Base-by-base conservation (phyloP, 2,329 filamentous ascomycete species). In the Atkinsonella hypoxylon region DNA sequence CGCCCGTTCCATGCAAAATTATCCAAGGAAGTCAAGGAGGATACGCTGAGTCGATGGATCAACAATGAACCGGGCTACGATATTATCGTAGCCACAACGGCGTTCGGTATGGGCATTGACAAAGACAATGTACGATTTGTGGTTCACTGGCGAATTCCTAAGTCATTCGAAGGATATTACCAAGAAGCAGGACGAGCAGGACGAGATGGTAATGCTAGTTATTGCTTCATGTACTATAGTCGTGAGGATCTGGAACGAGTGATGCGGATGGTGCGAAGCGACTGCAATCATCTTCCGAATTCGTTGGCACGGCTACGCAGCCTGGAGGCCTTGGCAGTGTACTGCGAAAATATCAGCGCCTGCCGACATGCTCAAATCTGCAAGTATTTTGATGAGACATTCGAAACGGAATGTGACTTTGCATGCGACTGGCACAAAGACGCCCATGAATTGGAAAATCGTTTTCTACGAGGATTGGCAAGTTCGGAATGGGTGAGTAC, bases 81-180 rank as follows among this genome's bases (percentile, higher is more conserved):
- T 64, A 82, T 97, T 46, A 91, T 97, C 54, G 89, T 96, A 30
- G 91, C 91, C 1, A 97, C 91, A 0, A 97, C 89, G 1, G 91
- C 91, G 0, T 97, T 97, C 61, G 91, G 91, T 2, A 97, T 97
- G 91, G 91, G 91, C 26, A 96, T 97, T 56, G 90, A 97, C 67
- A 96, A 96, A 66, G 82, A 93, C 48, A 85, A 95, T 58, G 91
- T 97, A 11, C 85, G 91, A 2, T 96, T 96, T 60, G 90, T 97
- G 1, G 82, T 93, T 1, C 91, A 97, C 67, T 97, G 91, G 89
- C 86, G 89, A 53, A 77, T 95, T 10, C 88, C 91, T 10, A 94
- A 95, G 62, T 93, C 86, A 3, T 95, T 97, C 63, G 91, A 97
- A 65, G 89, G 90, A 1, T 96, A 93, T 63, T 95, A 96, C 61